These are phyloP conservation scores for Scleroderma bovista DNA, from an alignment of 768 basidiomycete species.

Conservation along the genomic window DNA sequence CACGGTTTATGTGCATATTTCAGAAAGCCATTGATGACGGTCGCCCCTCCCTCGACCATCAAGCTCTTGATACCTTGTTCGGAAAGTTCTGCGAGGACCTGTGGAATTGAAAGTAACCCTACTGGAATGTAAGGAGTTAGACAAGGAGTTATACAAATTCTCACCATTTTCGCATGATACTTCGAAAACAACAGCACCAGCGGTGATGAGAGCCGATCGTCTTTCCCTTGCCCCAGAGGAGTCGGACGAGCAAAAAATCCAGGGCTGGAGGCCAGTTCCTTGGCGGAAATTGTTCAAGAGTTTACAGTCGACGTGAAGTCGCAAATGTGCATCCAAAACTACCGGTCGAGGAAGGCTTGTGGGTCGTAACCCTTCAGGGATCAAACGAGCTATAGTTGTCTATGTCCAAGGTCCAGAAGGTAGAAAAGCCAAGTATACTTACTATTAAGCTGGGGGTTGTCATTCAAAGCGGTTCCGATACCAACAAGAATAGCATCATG, in stretches of 20 bases:
- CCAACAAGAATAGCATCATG: constrained; percentile 94
- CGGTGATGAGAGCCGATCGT: constrained; percentile 44
- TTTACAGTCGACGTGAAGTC: constrained; percentile 60
- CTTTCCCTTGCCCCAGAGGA: constrained; percentile 26
- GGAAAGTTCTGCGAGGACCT: constrained; percentile 49
- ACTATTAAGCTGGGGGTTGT: constrained; percentile 95
- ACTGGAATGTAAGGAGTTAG: not conserved
- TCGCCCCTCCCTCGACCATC: constrained; percentile 96
- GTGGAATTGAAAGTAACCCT: constrained; percentile 40
- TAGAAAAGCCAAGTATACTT: constrained; percentile 17
- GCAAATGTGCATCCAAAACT: constrained; percentile 73
- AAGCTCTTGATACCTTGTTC: constrained; percentile 58
- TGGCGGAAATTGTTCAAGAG: constrained; percentile 59
- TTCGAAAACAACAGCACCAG: constrained; percentile 63
- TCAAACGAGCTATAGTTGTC: constrained; percentile 43
- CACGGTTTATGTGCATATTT: constrained; percentile 7
- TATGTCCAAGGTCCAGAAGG: constrained; percentile 1
- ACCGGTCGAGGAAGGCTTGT: constrained; percentile 71
- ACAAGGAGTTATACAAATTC: not conserved
- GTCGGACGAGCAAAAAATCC: constrained; percentile 52
- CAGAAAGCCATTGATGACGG: constrained; percentile 58
- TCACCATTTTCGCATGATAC: constrained; percentile 39
- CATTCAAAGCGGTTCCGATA: constrained; percentile 83
- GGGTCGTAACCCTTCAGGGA: constrained; percentile 36
- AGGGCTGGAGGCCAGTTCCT: constrained; percentile 62